Conservation (phyloP, 139 green algal genomes). For the Chlamydomonas sp. region DNA sequence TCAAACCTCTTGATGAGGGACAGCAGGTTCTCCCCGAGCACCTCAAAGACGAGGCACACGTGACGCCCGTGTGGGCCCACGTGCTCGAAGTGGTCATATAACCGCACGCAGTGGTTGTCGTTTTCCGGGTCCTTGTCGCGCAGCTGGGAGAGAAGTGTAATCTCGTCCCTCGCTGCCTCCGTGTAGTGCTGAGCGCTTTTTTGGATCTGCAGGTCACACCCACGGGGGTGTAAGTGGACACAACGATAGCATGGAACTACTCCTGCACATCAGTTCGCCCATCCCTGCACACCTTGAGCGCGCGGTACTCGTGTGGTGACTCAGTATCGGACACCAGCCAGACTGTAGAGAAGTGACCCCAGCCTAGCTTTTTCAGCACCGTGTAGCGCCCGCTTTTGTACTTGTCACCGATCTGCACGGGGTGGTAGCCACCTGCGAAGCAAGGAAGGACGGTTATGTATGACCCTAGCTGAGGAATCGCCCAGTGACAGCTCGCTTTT, state of each 20-base stretch:
- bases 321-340: constrained; percentile 89
- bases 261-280: too few species aligned
- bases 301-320: constrained; percentile 48
- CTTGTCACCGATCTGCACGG: constrained; percentile 88
- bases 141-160: constrained; percentile 90
- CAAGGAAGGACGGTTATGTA: background rate
- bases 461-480: background rate
- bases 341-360: constrained; percentile 99
- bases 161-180: constrained; percentile 96
- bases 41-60: constrained; percentile 99
- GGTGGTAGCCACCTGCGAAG: constrained; percentile 94
- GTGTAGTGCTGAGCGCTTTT: constrained; percentile 97
- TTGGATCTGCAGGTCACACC: constrained; percentile 79
- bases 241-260: too few species aligned
- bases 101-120: constrained; percentile 68
- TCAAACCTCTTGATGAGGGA: constrained; percentile 82
- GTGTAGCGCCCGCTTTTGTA: constrained; percentile 92
- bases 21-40: constrained; percentile 87
- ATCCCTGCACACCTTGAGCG: constrained; percentile 53
- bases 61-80: constrained; percentile 90
- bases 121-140: constrained; percentile 68
- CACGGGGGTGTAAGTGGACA: too few species aligned
- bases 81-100: constrained; percentile 97
- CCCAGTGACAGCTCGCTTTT: background rate
- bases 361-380: constrained; percentile 96